Evolutionary conservation across 2,329 filamentous ascomycete species (phyloP).

Genomic region (Pyrenophora tritici-repentis): DNA sequence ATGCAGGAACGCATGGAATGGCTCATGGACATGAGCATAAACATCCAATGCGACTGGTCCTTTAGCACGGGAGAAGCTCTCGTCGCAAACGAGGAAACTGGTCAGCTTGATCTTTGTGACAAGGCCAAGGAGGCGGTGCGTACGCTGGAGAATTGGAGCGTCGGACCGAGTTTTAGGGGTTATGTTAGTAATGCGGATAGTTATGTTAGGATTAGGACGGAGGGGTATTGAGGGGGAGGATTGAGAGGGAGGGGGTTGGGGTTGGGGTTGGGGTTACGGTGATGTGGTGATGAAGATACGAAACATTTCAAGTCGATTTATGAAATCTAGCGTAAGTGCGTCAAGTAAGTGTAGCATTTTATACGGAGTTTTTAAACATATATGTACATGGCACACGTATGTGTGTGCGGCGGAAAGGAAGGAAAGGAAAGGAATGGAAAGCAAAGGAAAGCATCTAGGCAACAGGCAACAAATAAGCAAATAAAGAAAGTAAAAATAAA

Average conservation of each 20-base stretch:
- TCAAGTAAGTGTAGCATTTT: neutral
- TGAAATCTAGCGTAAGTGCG: too few relatives aligned
- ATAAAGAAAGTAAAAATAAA: neutral
- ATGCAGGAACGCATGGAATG: constrained; percentile 36
- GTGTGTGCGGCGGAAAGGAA: too few relatives aligned
- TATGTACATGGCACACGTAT: too few relatives aligned
- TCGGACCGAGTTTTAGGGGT: constrained; percentile 29
- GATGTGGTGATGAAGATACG: neutral
- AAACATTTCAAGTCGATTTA: neutral
- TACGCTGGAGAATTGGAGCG: constrained; percentile 25
- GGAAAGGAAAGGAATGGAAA: too few relatives aligned
- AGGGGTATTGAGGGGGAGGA: constrained; percentile 13
- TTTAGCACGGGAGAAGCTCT: constrained; percentile 19
- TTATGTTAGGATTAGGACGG: constrained; percentile 29
- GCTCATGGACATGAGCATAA: constrained; percentile 28
- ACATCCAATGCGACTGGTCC: constrained; percentile 25
- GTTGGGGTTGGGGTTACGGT: too few relatives aligned
- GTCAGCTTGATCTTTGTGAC: constrained; percentile 21
- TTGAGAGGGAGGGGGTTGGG: too few relatives aligned
- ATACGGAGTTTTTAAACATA: neutral
- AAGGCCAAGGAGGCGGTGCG: constrained; percentile 19
- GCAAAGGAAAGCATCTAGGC: neutral
- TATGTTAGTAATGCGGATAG: constrained; percentile 33
- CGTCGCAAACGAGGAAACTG: constrained; percentile 15
- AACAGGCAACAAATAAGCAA: neutral